Base-by-base conservation (phyloP, 1,284 basidiomycete species). In the Moesziomyces sp. region DNA sequence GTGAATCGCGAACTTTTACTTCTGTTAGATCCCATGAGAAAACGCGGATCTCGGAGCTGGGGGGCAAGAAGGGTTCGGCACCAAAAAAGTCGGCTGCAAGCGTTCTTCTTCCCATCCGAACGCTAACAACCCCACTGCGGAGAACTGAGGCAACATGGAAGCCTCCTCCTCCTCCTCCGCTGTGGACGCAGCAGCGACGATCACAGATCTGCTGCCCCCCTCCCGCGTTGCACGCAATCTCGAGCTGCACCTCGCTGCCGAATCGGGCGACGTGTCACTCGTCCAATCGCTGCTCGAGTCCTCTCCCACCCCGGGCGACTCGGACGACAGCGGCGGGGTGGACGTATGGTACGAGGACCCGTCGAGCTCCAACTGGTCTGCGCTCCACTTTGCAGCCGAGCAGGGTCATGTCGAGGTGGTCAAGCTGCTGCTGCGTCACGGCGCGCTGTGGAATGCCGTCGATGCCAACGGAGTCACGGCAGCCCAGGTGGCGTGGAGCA, bases 281-380 rank as follows among this genome's bases (percentile, higher is more conserved):
- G 68, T 77, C 52, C 57, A 73, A 46, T 46, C 44, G 11, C 70
- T 78, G 6, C 69, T 81, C 38, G 26, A 53, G 18, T 59, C 61
- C 28, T 66, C 63, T 2, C 28, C 62, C 57, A 44, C 21, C 26
- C 30, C 33, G 38, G 21, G 26, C 2, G 50, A 52, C 11, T 30
- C 28, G 3, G 52, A 52, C 26, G 49, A 53, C 10, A 2, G 26
- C 9, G 65, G 61, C 9, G 59, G 66, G 1, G 66, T 62, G 1
- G 94, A 95, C 2, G 87, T 93, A 47, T 99, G 96, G 95, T 95
- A 91, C 84, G 89, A 90, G 52, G 88, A 88, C n/a, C 87, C 91
- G 70, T 92, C 60, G 1, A 49, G 48, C 13, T 53, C 73, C 33
- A 74, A 93, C 6, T 92, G 90, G 82, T 93, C 92, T 7, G 88